A percentile compares a stretch with the other conserved stretches of the same genome.
Evolutionary conservation across 257 asterid genomes (phyloP).

Genomic region (Leptodermis oblonga): DNA sequence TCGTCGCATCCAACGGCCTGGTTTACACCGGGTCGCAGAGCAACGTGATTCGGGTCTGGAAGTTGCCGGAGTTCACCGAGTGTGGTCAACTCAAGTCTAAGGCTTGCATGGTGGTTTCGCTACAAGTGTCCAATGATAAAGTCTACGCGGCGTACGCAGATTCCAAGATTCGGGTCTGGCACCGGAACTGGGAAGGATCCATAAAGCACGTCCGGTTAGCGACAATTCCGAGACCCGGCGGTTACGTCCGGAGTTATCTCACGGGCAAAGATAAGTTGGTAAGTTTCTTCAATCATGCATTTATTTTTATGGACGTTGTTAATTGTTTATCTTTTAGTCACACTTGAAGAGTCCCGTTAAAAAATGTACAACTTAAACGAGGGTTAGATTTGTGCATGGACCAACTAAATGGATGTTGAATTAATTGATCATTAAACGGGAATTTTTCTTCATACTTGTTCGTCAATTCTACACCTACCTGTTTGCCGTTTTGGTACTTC

Average conservation of each 20-base stretch:
- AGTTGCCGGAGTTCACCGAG: conserved; percentile 85
- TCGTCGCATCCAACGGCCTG: conserved; percentile 59
- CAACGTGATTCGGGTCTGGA: conserved; percentile 68
- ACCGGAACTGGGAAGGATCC: conserved; percentile 78
- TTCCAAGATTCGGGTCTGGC: conserved; percentile 81
- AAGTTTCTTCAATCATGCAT: too few relatives aligned
- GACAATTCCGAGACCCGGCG: conserved; percentile 63
- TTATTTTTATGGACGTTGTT: too few relatives aligned
- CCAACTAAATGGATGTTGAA: too few relatives aligned
- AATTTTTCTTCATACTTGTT: not conserved
- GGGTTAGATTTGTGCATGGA: too few relatives aligned
- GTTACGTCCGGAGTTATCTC: conserved; percentile 70
- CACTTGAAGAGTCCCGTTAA: too few relatives aligned
- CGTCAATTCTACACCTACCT: not conserved
- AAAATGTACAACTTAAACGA: too few relatives aligned
- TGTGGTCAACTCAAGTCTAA: conserved; percentile 85
- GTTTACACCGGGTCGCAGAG: conserved; percentile 77
- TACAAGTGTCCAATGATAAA: conserved; percentile 63
- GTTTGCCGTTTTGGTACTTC: not conserved
- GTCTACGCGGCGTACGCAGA: conserved; percentile 85
- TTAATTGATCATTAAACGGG: not conserved
- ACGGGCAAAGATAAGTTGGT: conserved; percentile 78
- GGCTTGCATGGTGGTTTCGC: conserved; percentile 55
- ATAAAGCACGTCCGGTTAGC: conserved; percentile 67
- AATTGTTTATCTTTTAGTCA: too few relatives aligned